Base-by-base conservation (phyloP, 2,329 filamentous ascomycete species). In the Akanthomyces lecanii region DNA sequence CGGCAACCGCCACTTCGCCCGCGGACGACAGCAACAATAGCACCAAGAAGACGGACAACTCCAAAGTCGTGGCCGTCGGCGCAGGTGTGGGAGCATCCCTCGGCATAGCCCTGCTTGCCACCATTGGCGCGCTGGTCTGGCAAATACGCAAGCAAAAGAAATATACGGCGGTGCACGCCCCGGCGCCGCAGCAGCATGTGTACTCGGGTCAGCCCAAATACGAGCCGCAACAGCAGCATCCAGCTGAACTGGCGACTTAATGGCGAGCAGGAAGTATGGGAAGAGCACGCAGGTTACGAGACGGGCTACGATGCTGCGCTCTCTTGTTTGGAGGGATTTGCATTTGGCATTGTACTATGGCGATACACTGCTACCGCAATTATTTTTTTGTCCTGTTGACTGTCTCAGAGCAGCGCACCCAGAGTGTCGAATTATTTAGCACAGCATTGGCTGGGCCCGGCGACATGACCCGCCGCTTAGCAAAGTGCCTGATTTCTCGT, bases 131-230 rank as follows among this genome's bases (percentile, higher is more conserved):
- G 5, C 55, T 58, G 0, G 30, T 48, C 6, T 58, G 55, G 55
- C 55, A 58, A 38, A 48, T 58, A 48, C 55, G 55, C 14, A 58
- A 58, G 30, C 55, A 58, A n/a, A 58, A 58, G n/a, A 48, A 48
- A 25, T 48, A 58, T 18, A 58, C 12, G 5, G 55, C 55, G 5
- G 55, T 58, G 5, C 28, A 58, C 8, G n/a, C 12, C 28, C 38
- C 55, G 2, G 55, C 55, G 42, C 55, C 42, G 2, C 55, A 58
- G 54, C 54, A 57, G 30, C 55, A 58, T 25, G 28, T 58, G 11
- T 58, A 58, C n/a, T 58, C 44, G 30, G 55, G 55, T 5, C 30
- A 58, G 3, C 55, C 55, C 10, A 58, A 58, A 23, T 58, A 48
- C 18, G 55, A 58, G 44, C 44, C 28, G 25, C 53, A 21, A 7